phyloP scores from a whole-genome alignment of 768 basidiomycete species.

The Hericium erinaceus region DNA sequence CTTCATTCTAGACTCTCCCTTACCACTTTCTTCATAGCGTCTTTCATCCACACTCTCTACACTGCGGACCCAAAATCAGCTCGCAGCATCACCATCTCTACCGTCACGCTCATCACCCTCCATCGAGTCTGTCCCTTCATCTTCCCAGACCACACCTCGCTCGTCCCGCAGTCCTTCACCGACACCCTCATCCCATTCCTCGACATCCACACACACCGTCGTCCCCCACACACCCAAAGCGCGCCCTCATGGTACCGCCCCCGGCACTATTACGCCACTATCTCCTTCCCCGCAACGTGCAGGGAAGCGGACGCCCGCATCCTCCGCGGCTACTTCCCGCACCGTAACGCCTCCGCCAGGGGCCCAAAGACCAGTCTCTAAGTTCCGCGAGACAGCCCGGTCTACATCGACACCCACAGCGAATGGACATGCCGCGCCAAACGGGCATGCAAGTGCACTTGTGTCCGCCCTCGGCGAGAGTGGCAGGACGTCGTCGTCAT shows the following conservation, averaged over 20 bases:
- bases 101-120: not conserved
- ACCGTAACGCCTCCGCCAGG: constrained; percentile 2
- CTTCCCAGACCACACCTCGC: constrained; percentile 6
- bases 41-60: constrained; percentile 3
- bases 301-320: not conserved
- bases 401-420: not conserved
- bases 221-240: constrained; percentile 10
- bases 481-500: not conserved
- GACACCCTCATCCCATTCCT: constrained; percentile 10
- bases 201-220: constrained; percentile 13
- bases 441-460: not conserved
- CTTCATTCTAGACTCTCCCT: constrained; percentile 11
- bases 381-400: not conserved
- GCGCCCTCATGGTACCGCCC: not conserved
- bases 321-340: constrained; percentile 1
- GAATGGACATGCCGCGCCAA: not conserved
- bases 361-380: not conserved
- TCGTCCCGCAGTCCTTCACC: constrained; percentile 13
- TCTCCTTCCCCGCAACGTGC: not conserved
- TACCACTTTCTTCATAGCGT: constrained; percentile 6
- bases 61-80: constrained; percentile 4
- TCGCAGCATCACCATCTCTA: not conserved
- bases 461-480: not conserved
- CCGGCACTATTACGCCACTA: not conserved
- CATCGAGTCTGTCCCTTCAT: not conserved